These are phyloP conservation scores for Lasiosphaeria hispida DNA, from an alignment of 495 filamentous ascomycete species.

Conservation along the genomic window DNA sequence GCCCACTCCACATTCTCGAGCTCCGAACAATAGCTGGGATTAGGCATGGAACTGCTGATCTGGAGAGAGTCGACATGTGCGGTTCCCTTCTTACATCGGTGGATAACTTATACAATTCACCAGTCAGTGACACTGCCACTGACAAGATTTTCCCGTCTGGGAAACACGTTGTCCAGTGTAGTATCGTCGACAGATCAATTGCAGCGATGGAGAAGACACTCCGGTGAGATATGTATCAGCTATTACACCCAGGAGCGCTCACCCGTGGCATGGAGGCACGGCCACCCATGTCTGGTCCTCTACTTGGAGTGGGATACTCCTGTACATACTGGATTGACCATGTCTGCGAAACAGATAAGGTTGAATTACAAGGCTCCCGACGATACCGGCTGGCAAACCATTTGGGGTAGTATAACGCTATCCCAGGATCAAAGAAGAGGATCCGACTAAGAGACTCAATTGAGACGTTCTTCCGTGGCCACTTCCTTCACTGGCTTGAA, in stretches of 20 bases:
- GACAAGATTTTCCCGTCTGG: neutral
- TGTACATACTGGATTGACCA: slow-evolving; percentile 3
- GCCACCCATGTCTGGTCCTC: neutral
- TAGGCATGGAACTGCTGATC: neutral
- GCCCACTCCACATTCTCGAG: slow-evolving; percentile 3
- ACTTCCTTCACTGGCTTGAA: slow-evolving; percentile 11
- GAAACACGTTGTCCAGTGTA: neutral
- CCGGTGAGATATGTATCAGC: neutral
- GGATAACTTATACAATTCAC: slow-evolving; percentile 1
- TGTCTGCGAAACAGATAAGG: neutral
- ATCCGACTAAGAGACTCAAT: neutral
- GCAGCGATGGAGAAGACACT: neutral
- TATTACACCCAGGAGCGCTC: neutral
- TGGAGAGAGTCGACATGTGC: neutral
- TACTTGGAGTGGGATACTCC: neutral
- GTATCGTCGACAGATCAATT: neutral
- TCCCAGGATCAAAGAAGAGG: slow-evolving; percentile 1
- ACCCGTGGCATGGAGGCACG: neutral
- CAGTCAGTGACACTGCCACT: neutral
- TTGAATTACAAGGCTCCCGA: neutral
- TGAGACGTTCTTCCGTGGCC: slow-evolving; percentile 1
- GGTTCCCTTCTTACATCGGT: neutral
- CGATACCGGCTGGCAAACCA: neutral
- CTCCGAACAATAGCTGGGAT: neutral
- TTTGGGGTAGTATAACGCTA: neutral